Percentiles rank a stretch among this genome's conserved stretches.
Evolutionary conservation across 257 asterid genomes (phyloP).

Genomic region (Nicotiana benthamiana): DNA sequence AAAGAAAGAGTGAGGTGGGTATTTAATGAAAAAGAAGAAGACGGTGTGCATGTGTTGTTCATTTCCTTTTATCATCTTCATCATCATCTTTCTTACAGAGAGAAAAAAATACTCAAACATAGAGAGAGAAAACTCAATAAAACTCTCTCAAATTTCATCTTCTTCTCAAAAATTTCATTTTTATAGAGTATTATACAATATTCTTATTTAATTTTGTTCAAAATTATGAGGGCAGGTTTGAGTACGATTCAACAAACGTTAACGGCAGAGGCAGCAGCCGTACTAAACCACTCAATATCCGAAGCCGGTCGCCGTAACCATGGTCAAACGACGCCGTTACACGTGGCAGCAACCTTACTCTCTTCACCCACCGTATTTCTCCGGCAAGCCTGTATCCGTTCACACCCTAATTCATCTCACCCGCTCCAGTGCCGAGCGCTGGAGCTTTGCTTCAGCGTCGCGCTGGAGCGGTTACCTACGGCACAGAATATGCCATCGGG

Average conservation of each 20-base stretch:
- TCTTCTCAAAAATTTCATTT: neutral
- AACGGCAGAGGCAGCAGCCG: slow-evolving; percentile 74
- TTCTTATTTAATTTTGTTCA: neutral
- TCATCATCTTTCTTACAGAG: slow-evolving; percentile 28
- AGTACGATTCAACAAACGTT: slow-evolving; percentile 84
- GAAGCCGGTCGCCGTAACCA: slow-evolving; percentile 83
- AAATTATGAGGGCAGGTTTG: slow-evolving; percentile 77
- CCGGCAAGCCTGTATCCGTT: slow-evolving; percentile 81
- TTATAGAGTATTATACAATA: neutral
- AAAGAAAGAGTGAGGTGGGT: neutral
- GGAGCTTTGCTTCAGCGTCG: slow-evolving; percentile 87
- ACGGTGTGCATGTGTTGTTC: slow-evolving; percentile 26
- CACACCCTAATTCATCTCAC: slow-evolving; percentile 90
- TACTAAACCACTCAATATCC: slow-evolving; percentile 70
- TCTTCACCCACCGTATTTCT: slow-evolving; percentile 70
- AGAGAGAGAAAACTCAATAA: neutral
- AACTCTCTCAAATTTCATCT: too few relatives aligned
- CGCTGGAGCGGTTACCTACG: slow-evolving; percentile 72
- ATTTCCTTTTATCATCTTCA: slow-evolving; percentile 16
- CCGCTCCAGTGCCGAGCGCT: slow-evolving; percentile 94
- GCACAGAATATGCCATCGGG: slow-evolving; percentile 47
- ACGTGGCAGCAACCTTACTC: slow-evolving; percentile 87
- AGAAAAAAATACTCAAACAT: neutral
- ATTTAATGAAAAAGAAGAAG: slow-evolving; percentile 35
- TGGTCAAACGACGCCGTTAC: slow-evolving; percentile 91